Conservation (phyloP, 352 stramenopile species). For the Pythium angustatum region DNA sequence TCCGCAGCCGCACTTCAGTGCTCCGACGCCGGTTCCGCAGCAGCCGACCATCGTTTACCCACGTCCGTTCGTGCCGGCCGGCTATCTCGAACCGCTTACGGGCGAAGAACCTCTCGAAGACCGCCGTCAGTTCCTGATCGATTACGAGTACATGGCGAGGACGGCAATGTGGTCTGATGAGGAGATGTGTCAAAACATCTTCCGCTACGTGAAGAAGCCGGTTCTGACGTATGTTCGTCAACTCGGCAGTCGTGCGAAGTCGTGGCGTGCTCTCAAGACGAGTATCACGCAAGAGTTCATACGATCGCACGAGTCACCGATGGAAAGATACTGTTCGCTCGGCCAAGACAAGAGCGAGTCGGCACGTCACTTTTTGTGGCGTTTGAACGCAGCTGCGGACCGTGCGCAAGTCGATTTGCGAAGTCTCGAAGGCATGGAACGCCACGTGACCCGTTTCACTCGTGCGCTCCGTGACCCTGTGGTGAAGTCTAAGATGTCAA, state of each 20-base stretch:
- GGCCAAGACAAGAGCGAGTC: neutral
- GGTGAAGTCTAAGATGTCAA: slow-evolving; percentile 7
- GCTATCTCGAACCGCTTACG: slow-evolving; percentile 1
- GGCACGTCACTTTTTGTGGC: slow-evolving; percentile 13
- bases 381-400: neutral
- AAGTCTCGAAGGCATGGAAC: neutral
- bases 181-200: slow-evolving; percentile 5
- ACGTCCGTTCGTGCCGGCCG: neutral
- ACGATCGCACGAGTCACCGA: neutral
- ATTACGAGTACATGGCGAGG: slow-evolving; percentile 5
- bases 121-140: neutral
- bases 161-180: slow-evolving; percentile 1
- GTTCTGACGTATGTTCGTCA: neutral
- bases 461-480: neutral
- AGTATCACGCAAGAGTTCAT: slow-evolving; percentile 5
- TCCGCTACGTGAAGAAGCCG: slow-evolving; percentile 7
- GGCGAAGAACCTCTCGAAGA: neutral
- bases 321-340: slow-evolving; percentile 3
- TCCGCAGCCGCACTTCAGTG: neutral
- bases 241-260: neutral
- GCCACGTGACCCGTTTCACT: neutral
- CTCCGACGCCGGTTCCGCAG: neutral
- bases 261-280: neutral
- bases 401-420: neutral
- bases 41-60: slow-evolving; percentile 3